Percentiles rank a stretch among this genome's conserved stretches.
phyloP scores from a whole-genome alignment of 2,329 filamentous ascomycete genomes.

The Lomentospora prolificans region DNA sequence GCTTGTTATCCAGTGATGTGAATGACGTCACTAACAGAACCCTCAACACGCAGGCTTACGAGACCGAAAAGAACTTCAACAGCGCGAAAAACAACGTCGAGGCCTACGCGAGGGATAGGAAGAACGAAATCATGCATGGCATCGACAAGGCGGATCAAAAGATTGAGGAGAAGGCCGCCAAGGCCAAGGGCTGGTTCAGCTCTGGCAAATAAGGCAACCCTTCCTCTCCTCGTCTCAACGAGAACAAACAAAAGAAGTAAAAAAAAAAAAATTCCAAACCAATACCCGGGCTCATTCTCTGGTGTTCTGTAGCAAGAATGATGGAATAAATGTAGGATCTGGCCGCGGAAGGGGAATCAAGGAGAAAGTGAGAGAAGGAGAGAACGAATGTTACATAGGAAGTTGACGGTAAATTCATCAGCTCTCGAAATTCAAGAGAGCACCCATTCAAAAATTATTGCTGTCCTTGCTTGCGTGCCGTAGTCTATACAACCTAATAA shows the following conservation, averaged over 20 bases:
- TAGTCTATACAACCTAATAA: not conserved
- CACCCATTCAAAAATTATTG: not conserved
- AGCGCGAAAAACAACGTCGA: constrained; percentile 53
- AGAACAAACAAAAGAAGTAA: not conserved
- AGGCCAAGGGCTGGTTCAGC: constrained; percentile 87
- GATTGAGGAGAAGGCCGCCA: constrained; percentile 65
- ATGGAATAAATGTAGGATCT: not conserved
- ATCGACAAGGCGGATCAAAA: constrained; percentile 76
- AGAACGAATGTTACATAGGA: not conserved
- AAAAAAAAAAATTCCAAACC: not conserved
- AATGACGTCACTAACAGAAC: constrained; percentile 13
- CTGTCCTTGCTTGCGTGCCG: not conserved
- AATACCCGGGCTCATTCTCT: not conserved
- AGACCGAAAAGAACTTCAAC: constrained; percentile 52
- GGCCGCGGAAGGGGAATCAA: not conserved
- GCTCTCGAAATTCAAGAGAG: not conserved
- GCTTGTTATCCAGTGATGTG: not conserved
- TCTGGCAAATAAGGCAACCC: not conserved
- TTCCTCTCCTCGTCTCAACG: too few relatives aligned
- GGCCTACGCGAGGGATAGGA: constrained; percentile 50
- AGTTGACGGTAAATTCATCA: not conserved
- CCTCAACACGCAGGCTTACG: constrained; percentile 30
- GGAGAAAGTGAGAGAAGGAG: not conserved
- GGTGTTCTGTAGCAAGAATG: not conserved
- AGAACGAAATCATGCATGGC: constrained; percentile 57